These are phyloP conservation scores for Cenchrus fungigraminus DNA, from an alignment of 176 grass and related monocot genomes.

Conservation along the genomic window DNA sequence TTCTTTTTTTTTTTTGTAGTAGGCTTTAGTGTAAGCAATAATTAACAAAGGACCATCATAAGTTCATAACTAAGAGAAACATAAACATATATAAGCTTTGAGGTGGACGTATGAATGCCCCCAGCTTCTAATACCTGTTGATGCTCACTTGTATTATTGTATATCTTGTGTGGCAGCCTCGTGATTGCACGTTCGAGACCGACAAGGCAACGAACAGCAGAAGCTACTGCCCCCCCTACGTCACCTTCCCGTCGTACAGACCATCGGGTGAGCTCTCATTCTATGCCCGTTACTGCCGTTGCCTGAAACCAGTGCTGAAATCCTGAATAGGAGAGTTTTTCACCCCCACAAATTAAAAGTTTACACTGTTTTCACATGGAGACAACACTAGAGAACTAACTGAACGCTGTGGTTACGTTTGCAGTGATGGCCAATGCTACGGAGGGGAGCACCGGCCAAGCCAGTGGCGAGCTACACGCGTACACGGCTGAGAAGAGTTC, in stretches of 20 bases:
- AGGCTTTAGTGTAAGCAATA: not conserved
- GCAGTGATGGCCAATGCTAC: constrained; percentile 34
- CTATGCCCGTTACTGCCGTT: not conserved
- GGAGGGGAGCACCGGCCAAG: not conserved
- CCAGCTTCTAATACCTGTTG: not conserved
- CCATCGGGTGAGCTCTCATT: constrained; percentile 11
- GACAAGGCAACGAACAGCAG: constrained; percentile 19
- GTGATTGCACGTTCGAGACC: constrained; percentile 41
- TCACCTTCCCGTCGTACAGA: constrained; percentile 54
- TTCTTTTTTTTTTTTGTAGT: not conserved
- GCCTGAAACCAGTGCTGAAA: not conserved
- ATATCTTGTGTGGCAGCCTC: constrained; percentile 32
- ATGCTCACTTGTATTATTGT: not conserved
- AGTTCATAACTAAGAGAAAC: not conserved
- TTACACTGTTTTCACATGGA: not conserved
- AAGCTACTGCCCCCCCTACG: constrained; percentile 45
- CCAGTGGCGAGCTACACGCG: not conserved
- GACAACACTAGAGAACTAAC: not conserved
- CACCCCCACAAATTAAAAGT: not conserved
- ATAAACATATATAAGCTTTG: not conserved
- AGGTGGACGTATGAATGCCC: not conserved
- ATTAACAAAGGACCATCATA: not conserved
- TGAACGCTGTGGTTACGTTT: constrained; percentile 1
- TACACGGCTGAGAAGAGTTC: not conserved
- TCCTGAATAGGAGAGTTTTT: not conserved